Conservation (phyloP, 2,329 filamentous ascomycete species). For the Cladophialophora exuberans region DNA sequence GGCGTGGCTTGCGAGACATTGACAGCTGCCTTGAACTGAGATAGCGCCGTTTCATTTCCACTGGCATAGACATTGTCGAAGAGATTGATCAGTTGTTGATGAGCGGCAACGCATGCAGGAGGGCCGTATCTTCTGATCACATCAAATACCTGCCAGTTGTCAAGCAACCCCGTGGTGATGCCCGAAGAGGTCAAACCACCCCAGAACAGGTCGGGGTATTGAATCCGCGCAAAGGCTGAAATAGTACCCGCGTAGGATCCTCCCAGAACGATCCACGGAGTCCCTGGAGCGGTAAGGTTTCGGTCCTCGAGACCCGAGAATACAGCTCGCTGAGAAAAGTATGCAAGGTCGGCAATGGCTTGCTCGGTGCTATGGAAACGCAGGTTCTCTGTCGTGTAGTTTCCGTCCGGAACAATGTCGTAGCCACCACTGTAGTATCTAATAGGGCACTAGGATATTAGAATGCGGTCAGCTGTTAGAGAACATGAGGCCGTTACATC, state of each 20-base stretch:
- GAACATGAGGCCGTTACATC: conserved; percentile 57
- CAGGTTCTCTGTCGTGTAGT: conserved; percentile 70
- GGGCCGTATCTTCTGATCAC: conserved; percentile 60
- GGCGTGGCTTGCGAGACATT: conserved; percentile 40
- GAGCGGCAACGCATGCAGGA: conserved; percentile 65
- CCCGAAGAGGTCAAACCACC: conserved; percentile 79
- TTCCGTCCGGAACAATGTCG: conserved; percentile 66
- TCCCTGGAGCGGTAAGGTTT: conserved; percentile 66
- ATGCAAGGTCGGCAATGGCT: conserved; percentile 76
- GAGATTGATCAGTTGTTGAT: conserved; percentile 62
- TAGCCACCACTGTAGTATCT: conserved; percentile 71
- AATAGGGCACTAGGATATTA: conserved; percentile 72
- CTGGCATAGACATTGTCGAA: conserved; percentile 59
- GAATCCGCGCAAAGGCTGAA: conserved; percentile 72
- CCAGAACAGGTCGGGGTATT: conserved; percentile 79
- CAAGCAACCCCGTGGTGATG: conserved; percentile 74
- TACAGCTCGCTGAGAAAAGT: conserved; percentile 73
- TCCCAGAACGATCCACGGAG: conserved; percentile 77
- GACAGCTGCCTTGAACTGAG: conserved; percentile 51
- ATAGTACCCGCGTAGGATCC: conserved; percentile 83
- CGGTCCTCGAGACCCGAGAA: conserved; percentile 70
- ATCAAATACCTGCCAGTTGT: conserved; percentile 70
- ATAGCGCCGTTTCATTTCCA: conserved; percentile 46
- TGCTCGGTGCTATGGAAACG: conserved; percentile 84
- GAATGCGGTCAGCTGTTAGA: conserved; percentile 31